phyloP scores from a whole-genome alignment of 2,329 filamentous ascomycete species.

The Colletotrichum limetticola region DNA sequence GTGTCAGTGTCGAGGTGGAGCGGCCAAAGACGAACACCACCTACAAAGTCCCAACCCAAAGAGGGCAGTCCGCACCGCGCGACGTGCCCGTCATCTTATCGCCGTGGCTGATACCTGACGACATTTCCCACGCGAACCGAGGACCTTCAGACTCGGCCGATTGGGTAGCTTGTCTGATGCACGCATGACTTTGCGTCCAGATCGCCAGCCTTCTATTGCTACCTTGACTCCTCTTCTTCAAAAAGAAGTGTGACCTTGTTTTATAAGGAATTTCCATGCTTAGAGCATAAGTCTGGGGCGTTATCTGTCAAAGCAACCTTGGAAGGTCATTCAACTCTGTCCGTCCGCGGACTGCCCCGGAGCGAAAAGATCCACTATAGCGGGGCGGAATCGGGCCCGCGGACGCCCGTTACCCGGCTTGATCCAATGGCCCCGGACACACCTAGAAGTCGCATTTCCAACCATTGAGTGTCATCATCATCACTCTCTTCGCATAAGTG shows the following conservation, averaged over 20 bases:
- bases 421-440: neutral
- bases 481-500: neutral
- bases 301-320: neutral
- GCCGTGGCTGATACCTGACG: conserved; percentile 15
- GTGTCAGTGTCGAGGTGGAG: conserved; percentile 14
- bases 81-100: conserved; percentile 18
- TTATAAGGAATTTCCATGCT: neutral
- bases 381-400: conserved; percentile 21
- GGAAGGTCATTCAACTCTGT: neutral
- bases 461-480: neutral
- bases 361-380: neutral
- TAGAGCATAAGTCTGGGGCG: neutral
- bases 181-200: conserved; percentile 24
- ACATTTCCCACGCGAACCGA: neutral
- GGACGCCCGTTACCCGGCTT: conserved; percentile 18
- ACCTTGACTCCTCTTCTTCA: neutral
- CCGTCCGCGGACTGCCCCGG: conserved; percentile 7
- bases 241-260: neutral
- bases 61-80: conserved; percentile 16
- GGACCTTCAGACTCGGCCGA: conserved; percentile 20
- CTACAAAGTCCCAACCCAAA: neutral
- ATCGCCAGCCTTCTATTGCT: conserved; percentile 2
- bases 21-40: conserved; percentile 1
- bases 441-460: neutral
- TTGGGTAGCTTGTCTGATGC: conserved; percentile 15